Evolutionary conservation across 345 rosid species (phyloP).

Genomic region (Salix koriyanagi): DNA sequence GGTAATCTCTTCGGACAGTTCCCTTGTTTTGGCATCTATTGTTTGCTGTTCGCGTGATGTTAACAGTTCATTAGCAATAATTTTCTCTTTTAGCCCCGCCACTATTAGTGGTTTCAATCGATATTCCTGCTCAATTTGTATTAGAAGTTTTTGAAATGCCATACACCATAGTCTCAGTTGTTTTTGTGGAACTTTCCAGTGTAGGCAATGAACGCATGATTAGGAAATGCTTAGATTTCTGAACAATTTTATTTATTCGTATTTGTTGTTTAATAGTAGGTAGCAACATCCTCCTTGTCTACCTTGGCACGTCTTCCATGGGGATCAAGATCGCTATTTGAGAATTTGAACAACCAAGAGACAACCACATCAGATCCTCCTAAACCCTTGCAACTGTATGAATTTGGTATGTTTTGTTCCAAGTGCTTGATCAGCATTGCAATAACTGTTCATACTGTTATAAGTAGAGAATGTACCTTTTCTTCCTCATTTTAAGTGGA

Average conservation of each 20-base stretch:
- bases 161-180: background rate
- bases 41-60: background rate
- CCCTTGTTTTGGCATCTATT: background rate
- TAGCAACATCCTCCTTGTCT: slow-evolving; percentile 64
- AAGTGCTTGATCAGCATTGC: background rate
- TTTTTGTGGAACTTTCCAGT: background rate
- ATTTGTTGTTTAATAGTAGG: slow-evolving; percentile 30
- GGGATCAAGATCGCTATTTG: slow-evolving; percentile 56
- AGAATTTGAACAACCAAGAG: slow-evolving; percentile 20
- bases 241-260: background rate
- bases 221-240: background rate
- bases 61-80: background rate
- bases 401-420: slow-evolving; percentile 53
- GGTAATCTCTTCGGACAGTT: slow-evolving; percentile 31
- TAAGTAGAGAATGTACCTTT: background rate
- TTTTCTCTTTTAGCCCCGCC: background rate
- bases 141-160: background rate
- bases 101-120: background rate
- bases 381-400: slow-evolving; percentile 61
- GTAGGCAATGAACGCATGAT: background rate
- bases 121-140: background rate
- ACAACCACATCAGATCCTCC: slow-evolving; percentile 30
- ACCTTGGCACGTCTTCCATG: slow-evolving; percentile 66
- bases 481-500: background rate
- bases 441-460: background rate